phyloP scores from a whole-genome alignment of 1,284 basidiomycete species.

The Rhodotorula sp. region DNA sequence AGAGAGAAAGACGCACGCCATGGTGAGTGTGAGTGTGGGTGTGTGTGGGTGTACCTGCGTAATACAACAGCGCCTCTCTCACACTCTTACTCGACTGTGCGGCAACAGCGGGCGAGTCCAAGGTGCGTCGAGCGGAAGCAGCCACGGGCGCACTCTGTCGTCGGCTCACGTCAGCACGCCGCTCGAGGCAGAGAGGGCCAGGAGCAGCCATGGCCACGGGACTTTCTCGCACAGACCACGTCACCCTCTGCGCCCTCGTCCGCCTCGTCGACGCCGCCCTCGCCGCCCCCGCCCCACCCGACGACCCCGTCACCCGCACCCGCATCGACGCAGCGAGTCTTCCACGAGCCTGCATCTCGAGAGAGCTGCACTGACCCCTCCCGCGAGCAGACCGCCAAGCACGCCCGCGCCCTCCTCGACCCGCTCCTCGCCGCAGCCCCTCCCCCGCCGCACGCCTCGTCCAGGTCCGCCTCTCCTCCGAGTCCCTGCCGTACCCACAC shows the following conservation, averaged over 20 bases:
- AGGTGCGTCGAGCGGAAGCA: neutral
- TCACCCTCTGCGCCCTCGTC: constrained; percentile 15
- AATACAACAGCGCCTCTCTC: constrained; percentile 13
- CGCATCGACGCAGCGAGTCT: neutral
- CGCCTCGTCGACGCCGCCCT: neutral
- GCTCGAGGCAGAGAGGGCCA: neutral
- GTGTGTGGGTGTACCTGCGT: constrained; percentile 9
- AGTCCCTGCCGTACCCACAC: no score
- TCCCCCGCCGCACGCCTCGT: neutral
- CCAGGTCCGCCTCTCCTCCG: neutral
- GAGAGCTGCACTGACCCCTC: neutral
- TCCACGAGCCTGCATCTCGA: neutral
- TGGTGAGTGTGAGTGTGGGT: neutral
- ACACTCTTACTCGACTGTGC: neutral
- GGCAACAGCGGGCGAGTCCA: neutral
- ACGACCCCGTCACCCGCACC: neutral
- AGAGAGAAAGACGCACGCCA: constrained; percentile 25
- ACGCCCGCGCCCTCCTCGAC: neutral
- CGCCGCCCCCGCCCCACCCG: neutral
- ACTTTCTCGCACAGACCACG: neutral
- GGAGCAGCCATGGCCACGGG: neutral
- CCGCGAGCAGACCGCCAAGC: neutral
- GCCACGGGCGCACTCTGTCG: neutral
- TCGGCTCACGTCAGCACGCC: neutral
- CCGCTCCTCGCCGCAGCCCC: constrained; percentile 2